These are phyloP conservation scores for Discostella pseudostelligera DNA, from an alignment of 108 stramenopile species.

Conservation along the genomic window DNA sequence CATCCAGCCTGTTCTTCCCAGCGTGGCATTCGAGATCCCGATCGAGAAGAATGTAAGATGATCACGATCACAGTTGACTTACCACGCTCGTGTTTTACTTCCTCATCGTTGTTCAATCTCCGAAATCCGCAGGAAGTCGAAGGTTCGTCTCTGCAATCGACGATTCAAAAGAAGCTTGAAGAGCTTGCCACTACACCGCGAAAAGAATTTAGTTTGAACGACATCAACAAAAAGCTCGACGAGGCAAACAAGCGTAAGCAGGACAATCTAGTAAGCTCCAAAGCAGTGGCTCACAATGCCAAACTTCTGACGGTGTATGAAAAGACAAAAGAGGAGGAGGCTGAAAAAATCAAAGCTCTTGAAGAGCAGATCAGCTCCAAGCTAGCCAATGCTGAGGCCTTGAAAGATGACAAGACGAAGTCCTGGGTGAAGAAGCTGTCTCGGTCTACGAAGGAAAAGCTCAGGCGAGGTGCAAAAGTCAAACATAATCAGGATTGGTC, in stretches of 20 bases:
- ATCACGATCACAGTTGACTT: not conserved
- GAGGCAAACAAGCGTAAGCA: constrained; percentile 10
- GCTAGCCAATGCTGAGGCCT: constrained; percentile 1
- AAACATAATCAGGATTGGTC: constrained; percentile 4
- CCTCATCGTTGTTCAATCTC: not conserved
- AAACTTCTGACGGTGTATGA: not conserved
- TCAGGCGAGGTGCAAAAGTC: constrained; percentile 1
- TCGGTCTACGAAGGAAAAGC: not conserved
- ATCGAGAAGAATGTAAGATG: constrained; percentile 2
- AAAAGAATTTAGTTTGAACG: not conserved
- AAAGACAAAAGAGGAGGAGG: constrained; percentile 4
- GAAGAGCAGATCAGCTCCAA: not conserved
- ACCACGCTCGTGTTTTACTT: not conserved
- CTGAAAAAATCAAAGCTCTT: not conserved
- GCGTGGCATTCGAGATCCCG: constrained; percentile 8
- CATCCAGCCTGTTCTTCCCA: not conserved
- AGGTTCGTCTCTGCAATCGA: not conserved
- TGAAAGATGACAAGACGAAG: not conserved
- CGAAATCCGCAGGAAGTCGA: not conserved
- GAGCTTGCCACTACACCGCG: not conserved
- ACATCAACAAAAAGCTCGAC: not conserved
- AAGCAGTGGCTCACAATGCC: constrained; percentile 1
- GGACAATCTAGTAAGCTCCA: not conserved
- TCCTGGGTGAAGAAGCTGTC: constrained; percentile 1
- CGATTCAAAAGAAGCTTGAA: constrained; percentile 3